Evolutionary conservation across 306 rosid genomes (phyloP), one percentile per base, ranked within the genome.

Genomic region (Sesbania bispinosa): DNA sequence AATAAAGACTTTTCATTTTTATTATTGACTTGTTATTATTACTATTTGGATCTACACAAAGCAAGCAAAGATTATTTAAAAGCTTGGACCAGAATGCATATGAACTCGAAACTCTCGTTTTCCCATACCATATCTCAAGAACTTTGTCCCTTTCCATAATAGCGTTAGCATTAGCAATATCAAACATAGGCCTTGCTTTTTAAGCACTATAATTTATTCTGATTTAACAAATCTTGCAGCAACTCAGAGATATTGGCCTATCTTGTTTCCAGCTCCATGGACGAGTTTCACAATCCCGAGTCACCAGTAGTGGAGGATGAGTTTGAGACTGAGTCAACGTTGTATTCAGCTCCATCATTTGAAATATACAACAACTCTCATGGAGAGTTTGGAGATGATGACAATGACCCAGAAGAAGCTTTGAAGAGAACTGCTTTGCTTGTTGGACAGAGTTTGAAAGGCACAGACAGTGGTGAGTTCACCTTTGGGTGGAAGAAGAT

Each of bases 301-400:
- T 48, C 82, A 64, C 33, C 48, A n/a, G n/a, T n/a, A n/a, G 19
- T 10, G 11, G 64, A 53, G 45, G 74, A 74, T 6, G 84, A 62
- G 4, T 20, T 46, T 39, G 36, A 29, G 10, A n/a, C n/a, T n/a
- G n/a, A n/a, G n/a, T 42, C 74, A 52, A 70, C 79, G 65, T 62
- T 92, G 77, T 79, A 15, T 16, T 52, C 88, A 20, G 82, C 87
- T 18, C 93, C 92, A n/a, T 92, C 97, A 51, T 86, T 89, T 76
- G 83, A 76, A 32, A 81, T 86, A 60, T 83, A 76, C 79, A 69
- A 71, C 68, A 45, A 66, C 63, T 18, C 82, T 1, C 45, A 33
- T 10, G 82, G 75, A 24, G 86, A 48, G 5, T n/a, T n/a, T n/a
- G n/a, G n/a, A n/a, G 69, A 79, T 53, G 76, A 68, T 33, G 74